Base-by-base conservation (phyloP, 352 stramenopile genomes). In the Phytophthora pinifolia region DNA sequence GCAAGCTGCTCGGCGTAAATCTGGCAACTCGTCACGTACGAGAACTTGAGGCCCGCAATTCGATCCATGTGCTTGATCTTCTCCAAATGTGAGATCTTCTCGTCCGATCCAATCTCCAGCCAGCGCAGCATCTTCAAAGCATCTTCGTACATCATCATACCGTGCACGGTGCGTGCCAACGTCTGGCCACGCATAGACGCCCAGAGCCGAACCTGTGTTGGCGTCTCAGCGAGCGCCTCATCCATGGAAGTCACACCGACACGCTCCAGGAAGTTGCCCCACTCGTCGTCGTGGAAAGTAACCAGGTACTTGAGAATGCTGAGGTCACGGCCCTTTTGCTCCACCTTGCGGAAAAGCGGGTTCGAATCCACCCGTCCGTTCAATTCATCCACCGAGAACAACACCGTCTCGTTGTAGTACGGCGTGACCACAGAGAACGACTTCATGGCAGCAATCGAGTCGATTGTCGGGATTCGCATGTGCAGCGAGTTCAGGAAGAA, bases 61-160 rank as follows among this genome's bases (percentile, higher is more conserved):
- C 83, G 79, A 46, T 94, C 81, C 76, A 96, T 92, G 60, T 93
- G 83, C 67, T 93, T 88, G 51, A 94, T 94, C 66, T 96, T 96
- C 33, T 94, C 81, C 50, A 92, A 59, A 54, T 96, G 86, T 0
- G 81, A 88, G 17, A 96, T 88, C 29, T 70, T 85, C 38, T 89
- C 72, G 46, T 96, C 83, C 10, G 79, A 92, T 0, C 86, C 86
- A 48, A 96, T 92, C 54, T 96, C 86, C 2, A 96, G 67, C 86
- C 86, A 96, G 18, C 81, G 82, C 31, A 96, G 61, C 77, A 96
- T 93, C 54, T 91, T 92, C 14, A 96, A 45, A n/a, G 84, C 83
- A 37, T 96, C 86, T 76, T 94, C 84, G 33, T 96, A 92, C 76
- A 94, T 83, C 84, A 94, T 94, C 83, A 96, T 94, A 9, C 86